Evolutionary conservation across 176 grass and related monocot genomes (phyloP).

Genomic region (barley (Hordeum vulgare)): MorexV3_pseudomolecules_assembly NC_058524.1:2489972-2490471

Average conservation of each 20-base stretch:
- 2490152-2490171: neutral
- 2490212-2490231: rapidly evolving
- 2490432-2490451: neutral
- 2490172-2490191: neutral
- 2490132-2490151: neutral
- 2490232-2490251: neutral
- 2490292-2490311: neutral
- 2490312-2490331: neutral
- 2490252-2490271: no score
- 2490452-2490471: neutral
- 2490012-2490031: neutral
- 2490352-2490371: neutral
- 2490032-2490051: neutral
- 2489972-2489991: neutral
- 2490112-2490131: neutral
- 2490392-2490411: neutral
- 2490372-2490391: neutral
- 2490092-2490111: no score
- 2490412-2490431: neutral
- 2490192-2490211: neutral
- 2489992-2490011: neutral
- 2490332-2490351: neutral
- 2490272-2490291: neutral
- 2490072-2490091: neutral
- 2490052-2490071: neutral